phyloP scores from a whole-genome alignment of 371 early-diverging fungal genomes.

The Rhizopus sp. region DNA sequence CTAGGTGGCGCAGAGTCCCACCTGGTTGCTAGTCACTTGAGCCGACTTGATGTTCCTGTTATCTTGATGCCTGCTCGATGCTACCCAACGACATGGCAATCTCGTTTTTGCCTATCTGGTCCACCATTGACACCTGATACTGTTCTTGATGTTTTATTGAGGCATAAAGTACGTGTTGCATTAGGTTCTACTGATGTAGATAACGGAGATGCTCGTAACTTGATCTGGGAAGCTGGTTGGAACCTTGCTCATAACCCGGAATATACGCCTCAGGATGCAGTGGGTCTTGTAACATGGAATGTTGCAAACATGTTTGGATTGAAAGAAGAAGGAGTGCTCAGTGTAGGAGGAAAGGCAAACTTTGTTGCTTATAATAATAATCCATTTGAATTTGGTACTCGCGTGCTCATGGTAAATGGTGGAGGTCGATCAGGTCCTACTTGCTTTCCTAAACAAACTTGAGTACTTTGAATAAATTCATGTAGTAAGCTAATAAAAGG shows the following conservation, averaged over 20 bases:
- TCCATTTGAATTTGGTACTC: constrained; percentile 64
- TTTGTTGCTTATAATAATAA: constrained; percentile 59
- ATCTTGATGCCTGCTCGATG: constrained; percentile 72
- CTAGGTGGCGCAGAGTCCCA: constrained; percentile 77
- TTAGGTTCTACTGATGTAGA: constrained; percentile 59
- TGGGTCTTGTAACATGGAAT: constrained; percentile 79
- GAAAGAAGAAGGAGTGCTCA: constrained; percentile 25
- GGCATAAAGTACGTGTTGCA: constrained; percentile 64
- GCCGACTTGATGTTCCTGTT: constrained; percentile 58
- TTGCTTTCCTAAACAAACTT: constrained; percentile 42
- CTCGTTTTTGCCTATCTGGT: constrained; percentile 62
- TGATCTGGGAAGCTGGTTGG: constrained; percentile 78
- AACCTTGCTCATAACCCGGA: constrained; percentile 42
- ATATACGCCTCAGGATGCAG: constrained; percentile 55
- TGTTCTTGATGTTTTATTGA: constrained; percentile 56
- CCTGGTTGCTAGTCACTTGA: constrained; percentile 64
- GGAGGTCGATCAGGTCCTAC: constrained; percentile 51
- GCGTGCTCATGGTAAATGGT: constrained; percentile 55
- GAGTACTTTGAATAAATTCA: neutral
- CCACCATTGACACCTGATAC: constrained; percentile 58
- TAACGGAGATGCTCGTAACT: constrained; percentile 64
- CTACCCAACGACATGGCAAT: constrained; percentile 64
- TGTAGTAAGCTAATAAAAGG: too few relatives aligned
- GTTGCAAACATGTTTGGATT: constrained; percentile 66
- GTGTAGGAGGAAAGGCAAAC: constrained; percentile 33